Base-by-base conservation (phyloP, 2,329 filamentous ascomycete genomes). In the Stachybotrys chlorohalonatus region DNA sequence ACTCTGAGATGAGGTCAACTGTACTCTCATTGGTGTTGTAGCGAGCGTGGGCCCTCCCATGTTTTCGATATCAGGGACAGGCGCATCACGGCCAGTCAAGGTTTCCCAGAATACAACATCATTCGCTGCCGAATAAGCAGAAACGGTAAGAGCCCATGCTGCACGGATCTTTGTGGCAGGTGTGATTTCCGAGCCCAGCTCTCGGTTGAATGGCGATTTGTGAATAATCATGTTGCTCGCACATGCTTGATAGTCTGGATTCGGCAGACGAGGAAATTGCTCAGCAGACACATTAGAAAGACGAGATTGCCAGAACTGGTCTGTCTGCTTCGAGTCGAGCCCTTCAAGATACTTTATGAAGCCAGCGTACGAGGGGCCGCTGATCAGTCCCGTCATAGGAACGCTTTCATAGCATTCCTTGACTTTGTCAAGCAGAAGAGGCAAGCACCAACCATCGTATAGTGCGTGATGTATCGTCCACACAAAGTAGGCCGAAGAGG, bases 391-490 rank as follows among this genome's bases (percentile, higher is more conserved):
- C 8, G 50, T n/a, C 9, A 31, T 15, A 1, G 24, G 8, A 9
- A 11, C 5, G 24, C 53, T 46, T 0, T 55, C 8, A 45, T 63
- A 63, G 45, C 56, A 59, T 52, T 31, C 49, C 13, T 61, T 60
- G 17, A 63, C 50, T 45, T 57, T 62, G 15, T 64, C 55, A 0
- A 63, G 53, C 2, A 63, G 55, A 5, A 63, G 45, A 46, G 60
- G 60, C 13, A 63, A 24, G 53, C 57, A 64, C 62, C 63, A 66
- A 7, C 64, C 64, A 13, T 67, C 65, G 5, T 67, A 67, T 0
- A 66, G 16, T 0, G 64, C 55, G 47, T 67, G 65, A 11, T 67
- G 65, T 2, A 62, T 56, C 6, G 63, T 65, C 57, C 63, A 67
- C 0, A 64, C 59, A 7, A 67, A 62, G 5, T 15, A 56, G 5